A percentile compares a stretch with the other conserved stretches of the same genome.
These are phyloP conservation scores for Toxicodendron radicans DNA, from an alignment of 345 rosid species.

Conservation along the genomic window DNA sequence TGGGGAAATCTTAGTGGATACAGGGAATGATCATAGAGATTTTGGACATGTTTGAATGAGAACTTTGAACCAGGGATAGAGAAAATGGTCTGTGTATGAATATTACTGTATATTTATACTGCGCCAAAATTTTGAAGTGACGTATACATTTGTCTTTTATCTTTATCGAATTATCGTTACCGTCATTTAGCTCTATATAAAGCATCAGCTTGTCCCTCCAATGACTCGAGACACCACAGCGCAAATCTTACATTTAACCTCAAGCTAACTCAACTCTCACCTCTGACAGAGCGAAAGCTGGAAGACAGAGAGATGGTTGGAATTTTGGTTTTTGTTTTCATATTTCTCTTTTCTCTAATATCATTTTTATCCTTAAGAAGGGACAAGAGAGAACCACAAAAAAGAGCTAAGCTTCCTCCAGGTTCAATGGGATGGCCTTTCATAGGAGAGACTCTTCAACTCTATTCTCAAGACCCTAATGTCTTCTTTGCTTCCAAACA, in stretches of 20 bases:
- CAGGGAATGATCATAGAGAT: not conserved
- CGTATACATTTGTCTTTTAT: slow-evolving; percentile 1
- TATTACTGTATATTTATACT: slow-evolving; percentile 1
- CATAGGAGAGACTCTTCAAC: slow-evolving; percentile 69
- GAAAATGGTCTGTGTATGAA: slow-evolving; percentile 12
- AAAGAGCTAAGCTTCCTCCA: slow-evolving; percentile 52
- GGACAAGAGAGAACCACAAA: slow-evolving; percentile 15
- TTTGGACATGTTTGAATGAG: not conserved
- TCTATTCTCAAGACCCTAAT: slow-evolving; percentile 69
- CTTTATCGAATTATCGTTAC: not conserved
- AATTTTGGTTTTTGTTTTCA: slow-evolving; percentile 25
- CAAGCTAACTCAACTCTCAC: not conserved
- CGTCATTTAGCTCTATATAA: slow-evolving; percentile 26
- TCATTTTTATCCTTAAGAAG: slow-evolving; percentile 19
- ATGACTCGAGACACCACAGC: slow-evolving; percentile 14
- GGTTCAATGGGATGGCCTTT: slow-evolving; percentile 81
- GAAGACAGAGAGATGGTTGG: slow-evolving; percentile 23
- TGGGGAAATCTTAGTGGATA: not conserved
- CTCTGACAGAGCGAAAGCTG: not conserved
- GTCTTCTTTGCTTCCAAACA: slow-evolving; percentile 57
- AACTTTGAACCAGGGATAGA: not conserved
- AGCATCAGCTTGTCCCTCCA: not conserved
- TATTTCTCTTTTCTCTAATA: slow-evolving; percentile 27
- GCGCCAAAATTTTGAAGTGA: not conserved
- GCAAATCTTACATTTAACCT: not conserved